A percentile compares a stretch with the other conserved stretches of the same genome.
Evolutionary conservation across 2,329 filamentous ascomycete genomes (phyloP).

Genomic region (Aphanoascus verrucosus): DNA sequence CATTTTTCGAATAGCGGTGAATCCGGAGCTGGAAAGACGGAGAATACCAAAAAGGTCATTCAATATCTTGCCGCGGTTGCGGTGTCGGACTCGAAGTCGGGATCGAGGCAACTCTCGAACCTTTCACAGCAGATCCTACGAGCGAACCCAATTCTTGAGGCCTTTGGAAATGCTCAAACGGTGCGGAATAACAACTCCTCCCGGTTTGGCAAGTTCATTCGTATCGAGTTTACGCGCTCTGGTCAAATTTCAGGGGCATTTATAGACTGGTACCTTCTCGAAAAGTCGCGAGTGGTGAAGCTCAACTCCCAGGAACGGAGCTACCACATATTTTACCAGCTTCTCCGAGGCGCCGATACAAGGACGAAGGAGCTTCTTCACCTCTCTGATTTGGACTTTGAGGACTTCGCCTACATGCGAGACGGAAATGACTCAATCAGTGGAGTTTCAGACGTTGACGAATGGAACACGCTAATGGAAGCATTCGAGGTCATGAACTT

Average conservation of each 20-base stretch:
- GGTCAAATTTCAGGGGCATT: constrained; percentile 91
- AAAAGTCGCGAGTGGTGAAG: constrained; percentile 93
- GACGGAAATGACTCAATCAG: constrained; percentile 85
- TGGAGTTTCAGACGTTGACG: constrained; percentile 78
- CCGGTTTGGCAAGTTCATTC: constrained; percentile 95
- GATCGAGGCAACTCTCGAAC: constrained; percentile 61
- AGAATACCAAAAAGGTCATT: constrained; percentile 99
- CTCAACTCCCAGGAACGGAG: constrained; percentile 82
- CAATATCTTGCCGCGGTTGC: constrained; percentile 95
- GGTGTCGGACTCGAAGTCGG: constrained; percentile 62
- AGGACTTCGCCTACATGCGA: constrained; percentile 84
- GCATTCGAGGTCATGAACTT: constrained; percentile 94
- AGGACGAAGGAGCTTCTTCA: constrained; percentile 66
- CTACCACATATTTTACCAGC: constrained; percentile 95
- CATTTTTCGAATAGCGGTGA: constrained; percentile 52
- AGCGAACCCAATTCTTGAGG: constrained; percentile 93
- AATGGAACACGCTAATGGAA: constrained; percentile 84
- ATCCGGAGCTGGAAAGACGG: constrained; percentile 94
- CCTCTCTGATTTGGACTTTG: constrained; percentile 61
- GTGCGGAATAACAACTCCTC: constrained; percentile 98
- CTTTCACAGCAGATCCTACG: constrained; percentile 92
- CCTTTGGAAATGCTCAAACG: constrained; percentile 96
- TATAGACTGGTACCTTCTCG: constrained; percentile 96
- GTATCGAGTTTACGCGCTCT: constrained; percentile 80
- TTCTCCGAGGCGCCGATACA: constrained; percentile 70